Evolutionary conservation across 495 filamentous ascomycete species (phyloP).

Genomic region (Penicillium riverlandense): DNA sequence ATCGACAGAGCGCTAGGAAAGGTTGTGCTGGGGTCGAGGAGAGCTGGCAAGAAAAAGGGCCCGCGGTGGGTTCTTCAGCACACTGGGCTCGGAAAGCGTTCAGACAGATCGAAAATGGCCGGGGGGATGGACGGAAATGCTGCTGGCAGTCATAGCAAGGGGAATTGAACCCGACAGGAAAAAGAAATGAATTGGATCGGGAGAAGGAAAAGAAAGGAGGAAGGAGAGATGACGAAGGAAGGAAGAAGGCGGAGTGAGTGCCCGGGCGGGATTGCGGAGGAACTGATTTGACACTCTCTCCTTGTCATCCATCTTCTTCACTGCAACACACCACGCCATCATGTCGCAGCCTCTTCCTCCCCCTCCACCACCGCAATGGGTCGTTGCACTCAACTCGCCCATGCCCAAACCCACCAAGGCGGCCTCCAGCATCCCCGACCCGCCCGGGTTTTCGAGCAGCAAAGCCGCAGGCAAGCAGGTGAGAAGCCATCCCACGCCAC

Average conservation of each 20-base stretch:
- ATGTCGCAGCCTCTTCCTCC: slow-evolving; percentile 31
- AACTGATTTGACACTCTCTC: slow-evolving; percentile 2
- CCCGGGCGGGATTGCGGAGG: slow-evolving; percentile 1
- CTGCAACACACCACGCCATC: neutral
- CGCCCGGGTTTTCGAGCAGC: slow-evolving; percentile 71
- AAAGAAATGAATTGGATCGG: slow-evolving; percentile 1
- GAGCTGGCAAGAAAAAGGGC: too few relatives aligned
- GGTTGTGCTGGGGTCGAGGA: too few relatives aligned
- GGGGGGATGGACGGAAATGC: too few relatives aligned
- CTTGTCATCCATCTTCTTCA: neutral
- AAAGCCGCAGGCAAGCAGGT: slow-evolving; percentile 34
- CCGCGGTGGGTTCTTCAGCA: too few relatives aligned
- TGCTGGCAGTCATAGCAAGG: too few relatives aligned
- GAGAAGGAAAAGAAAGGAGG: slow-evolving; percentile 7
- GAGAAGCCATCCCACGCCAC: slow-evolving; percentile 2
- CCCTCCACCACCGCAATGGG: slow-evolving; percentile 70
- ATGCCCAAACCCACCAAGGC: slow-evolving; percentile 52
- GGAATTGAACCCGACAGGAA: too few relatives aligned
- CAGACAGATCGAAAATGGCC: too few relatives aligned
- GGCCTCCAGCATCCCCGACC: slow-evolving; percentile 64
- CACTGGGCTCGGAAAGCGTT: too few relatives aligned
- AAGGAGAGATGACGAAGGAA: slow-evolving; percentile 14
- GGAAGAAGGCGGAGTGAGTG: slow-evolving; percentile 21
- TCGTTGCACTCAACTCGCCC: slow-evolving; percentile 63
- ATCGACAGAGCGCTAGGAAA: too few relatives aligned